phyloP scores from a whole-genome alignment of 2,329 filamentous ascomycete species.

The Calonectria naviculata region DNA sequence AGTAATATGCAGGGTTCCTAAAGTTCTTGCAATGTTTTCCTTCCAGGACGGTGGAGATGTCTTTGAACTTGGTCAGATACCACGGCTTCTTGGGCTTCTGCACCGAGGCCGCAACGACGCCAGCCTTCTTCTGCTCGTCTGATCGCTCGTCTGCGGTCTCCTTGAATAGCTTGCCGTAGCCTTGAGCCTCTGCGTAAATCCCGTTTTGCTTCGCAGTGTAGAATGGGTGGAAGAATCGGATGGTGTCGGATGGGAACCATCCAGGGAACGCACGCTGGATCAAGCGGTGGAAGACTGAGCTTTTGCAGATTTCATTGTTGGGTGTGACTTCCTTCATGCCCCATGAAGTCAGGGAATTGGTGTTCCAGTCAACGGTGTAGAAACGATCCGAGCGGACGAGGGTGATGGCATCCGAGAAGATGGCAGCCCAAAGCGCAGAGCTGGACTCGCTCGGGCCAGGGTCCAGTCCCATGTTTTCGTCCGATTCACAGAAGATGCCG shows the following conservation, averaged over 20 bases:
- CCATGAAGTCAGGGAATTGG: slow-evolving; percentile 48
- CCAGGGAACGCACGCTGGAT: slow-evolving; percentile 36
- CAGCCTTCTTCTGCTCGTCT: not conserved
- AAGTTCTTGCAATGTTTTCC: not conserved
- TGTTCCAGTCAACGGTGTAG: slow-evolving; percentile 63
- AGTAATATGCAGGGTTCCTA: not conserved
- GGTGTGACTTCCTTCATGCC: slow-evolving; percentile 37
- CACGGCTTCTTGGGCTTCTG: not conserved
- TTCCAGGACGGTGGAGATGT: not conserved
- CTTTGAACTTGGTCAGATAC: not conserved
- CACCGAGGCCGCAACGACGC: too few species aligned
- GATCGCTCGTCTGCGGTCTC: not conserved
- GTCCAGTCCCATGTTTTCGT: slow-evolving; percentile 72
- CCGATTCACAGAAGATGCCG: slow-evolving; percentile 71
- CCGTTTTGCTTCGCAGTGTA: slow-evolving; percentile 32
- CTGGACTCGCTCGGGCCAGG: slow-evolving; percentile 73
- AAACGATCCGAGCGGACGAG: slow-evolving; percentile 77
- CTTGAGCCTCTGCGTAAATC: slow-evolving; percentile 27
- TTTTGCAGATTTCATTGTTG: slow-evolving; percentile 30
- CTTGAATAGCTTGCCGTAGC: slow-evolving; percentile 15
- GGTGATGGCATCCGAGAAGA: slow-evolving; percentile 77
- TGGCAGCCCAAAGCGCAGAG: slow-evolving; percentile 68
- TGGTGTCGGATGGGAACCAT: slow-evolving; percentile 29
- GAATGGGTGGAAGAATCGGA: slow-evolving; percentile 38
- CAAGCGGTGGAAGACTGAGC: slow-evolving; percentile 35